Evolutionary conservation across 306 rosid genomes (phyloP), one percentile per base, ranked within the genome.

Genomic region (Cucumis hystrix): DNA sequence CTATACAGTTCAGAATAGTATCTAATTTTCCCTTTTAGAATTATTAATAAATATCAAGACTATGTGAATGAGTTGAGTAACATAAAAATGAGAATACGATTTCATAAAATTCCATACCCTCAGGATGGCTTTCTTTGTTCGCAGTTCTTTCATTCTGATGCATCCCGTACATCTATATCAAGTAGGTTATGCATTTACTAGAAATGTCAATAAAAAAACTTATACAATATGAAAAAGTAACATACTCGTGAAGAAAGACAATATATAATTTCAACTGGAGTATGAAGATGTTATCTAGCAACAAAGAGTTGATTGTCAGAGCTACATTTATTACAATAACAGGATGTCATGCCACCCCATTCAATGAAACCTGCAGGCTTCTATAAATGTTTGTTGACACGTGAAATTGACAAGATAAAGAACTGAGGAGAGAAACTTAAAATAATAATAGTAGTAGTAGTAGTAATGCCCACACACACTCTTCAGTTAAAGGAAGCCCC

Each of bases 51-150:
- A 15, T 45, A 69, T 14, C 9, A 45, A 70, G 57, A 41, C 47
- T 69, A 7, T 4, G 21, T 11, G 14, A 33, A 51, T 20, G 15
- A 52, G 25, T 62, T 13, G 10, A 16, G 18, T 5, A 13, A n/a
- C 11, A 40, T 55, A 15, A 41, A 61, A 8, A 79, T 51, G 28
- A 77, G 20, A 77, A 69, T 69, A 33, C 56, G 74, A 71, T 45
- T 67, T 71, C 76, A 25, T 14, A 17, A 28, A 79, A 62, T 75
- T 77, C 40, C 75, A 77, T 88, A 92, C 96, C 97, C 37, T 57
- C 87, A 80, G 78, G 83, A 82, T 81, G 75, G 87, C 84, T 89
- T 83, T 79, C 88, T 60, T 68, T 58, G 56, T 61, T 80, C 62
- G 83, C 77, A 78, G 74, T 65, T 83, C 83, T 79, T 70, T 80